Percentiles rank a stretch among this genome's conserved stretches.
phyloP scores from a whole-genome alignment of 2,329 filamentous ascomycete species.

The Lasiodiplodia sp. region DNA sequence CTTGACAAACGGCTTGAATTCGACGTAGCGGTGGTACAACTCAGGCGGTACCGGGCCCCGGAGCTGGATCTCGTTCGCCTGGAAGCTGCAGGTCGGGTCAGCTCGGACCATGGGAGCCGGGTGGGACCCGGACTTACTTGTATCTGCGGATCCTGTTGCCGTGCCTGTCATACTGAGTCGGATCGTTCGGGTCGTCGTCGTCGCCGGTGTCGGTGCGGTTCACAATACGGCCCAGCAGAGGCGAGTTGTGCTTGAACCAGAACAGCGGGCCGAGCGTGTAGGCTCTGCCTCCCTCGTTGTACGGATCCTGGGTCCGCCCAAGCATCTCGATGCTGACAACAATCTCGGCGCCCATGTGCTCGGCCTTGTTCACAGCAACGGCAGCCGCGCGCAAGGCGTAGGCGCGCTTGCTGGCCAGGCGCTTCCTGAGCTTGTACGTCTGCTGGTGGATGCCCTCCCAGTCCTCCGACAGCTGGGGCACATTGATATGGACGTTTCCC shows the following conservation, averaged over 20 bases:
- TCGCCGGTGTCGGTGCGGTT: slow-evolving; percentile 66
- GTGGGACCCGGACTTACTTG: slow-evolving; percentile 64
- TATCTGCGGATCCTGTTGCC: slow-evolving; percentile 71
- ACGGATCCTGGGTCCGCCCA: slow-evolving; percentile 68
- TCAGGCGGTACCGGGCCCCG: slow-evolving; percentile 79
- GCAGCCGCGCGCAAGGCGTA: slow-evolving; percentile 76
- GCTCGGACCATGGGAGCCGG: not conserved
- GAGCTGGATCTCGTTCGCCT: slow-evolving; percentile 90
- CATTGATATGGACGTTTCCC: slow-evolving; percentile 80
- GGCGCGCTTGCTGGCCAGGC: slow-evolving; percentile 84
- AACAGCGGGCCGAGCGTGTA: slow-evolving; percentile 81
- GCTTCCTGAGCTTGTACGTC: slow-evolving; percentile 78
- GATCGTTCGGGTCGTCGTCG: slow-evolving; percentile 38
- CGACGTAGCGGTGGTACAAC: slow-evolving; percentile 91
- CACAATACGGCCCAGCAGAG: slow-evolving; percentile 82
- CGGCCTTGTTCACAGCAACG: slow-evolving; percentile 65
- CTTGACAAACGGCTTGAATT: slow-evolving; percentile 89
- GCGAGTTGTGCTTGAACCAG: slow-evolving; percentile 86
- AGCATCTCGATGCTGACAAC: slow-evolving; percentile 79
- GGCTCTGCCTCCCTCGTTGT: slow-evolving; percentile 68
- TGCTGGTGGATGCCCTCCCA: slow-evolving; percentile 74
- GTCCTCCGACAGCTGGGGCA: slow-evolving; percentile 64
- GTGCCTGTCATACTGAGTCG: not conserved
- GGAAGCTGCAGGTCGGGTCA: slow-evolving; percentile 69
- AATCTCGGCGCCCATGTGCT: slow-evolving; percentile 74